Conservation (phyloP, 306 rosid species). For the Medicago ruthenica region DNA sequence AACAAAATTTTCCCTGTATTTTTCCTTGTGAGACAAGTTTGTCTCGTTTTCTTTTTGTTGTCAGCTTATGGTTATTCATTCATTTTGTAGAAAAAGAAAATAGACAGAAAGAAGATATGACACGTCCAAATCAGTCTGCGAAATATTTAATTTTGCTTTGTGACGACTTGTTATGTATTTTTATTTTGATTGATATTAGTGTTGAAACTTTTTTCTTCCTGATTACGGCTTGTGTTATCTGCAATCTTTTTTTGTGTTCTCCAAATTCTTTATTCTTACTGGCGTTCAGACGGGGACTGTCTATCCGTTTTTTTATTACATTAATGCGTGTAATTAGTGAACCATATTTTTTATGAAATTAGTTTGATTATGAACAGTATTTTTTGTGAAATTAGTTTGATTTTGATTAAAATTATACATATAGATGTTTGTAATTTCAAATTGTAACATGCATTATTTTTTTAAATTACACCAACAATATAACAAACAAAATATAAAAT, state of each 20-base stretch:
- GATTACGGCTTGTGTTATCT: not conserved
- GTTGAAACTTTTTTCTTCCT: constrained; percentile 21
- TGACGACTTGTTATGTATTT: constrained; percentile 43
- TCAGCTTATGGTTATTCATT: constrained; percentile 42
- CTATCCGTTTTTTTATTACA: no score
- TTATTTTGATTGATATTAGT: constrained; percentile 11
- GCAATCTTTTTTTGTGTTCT: not conserved
- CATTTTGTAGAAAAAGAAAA: constrained; percentile 44
- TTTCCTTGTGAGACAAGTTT: constrained; percentile 43
- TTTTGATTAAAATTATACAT: no score
- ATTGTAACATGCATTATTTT: no score
- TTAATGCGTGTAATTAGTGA: no score
- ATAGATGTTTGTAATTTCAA: no score
- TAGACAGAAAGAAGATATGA: constrained; percentile 36
- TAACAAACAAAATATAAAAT: no score
- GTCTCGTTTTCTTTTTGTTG: constrained; percentile 36
- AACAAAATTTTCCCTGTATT: constrained; percentile 15
- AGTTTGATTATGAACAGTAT: no score
- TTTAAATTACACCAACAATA: no score
- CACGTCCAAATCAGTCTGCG: constrained; percentile 40
- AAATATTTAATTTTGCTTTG: constrained; percentile 48
- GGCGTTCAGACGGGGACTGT: no score
- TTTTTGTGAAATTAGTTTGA: no score
- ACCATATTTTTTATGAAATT: no score
- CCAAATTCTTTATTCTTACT: not conserved